Evolutionary conservation across 2,329 filamentous ascomycete species (phyloP).

Genomic region (Alternaria brassicicola): DNA sequence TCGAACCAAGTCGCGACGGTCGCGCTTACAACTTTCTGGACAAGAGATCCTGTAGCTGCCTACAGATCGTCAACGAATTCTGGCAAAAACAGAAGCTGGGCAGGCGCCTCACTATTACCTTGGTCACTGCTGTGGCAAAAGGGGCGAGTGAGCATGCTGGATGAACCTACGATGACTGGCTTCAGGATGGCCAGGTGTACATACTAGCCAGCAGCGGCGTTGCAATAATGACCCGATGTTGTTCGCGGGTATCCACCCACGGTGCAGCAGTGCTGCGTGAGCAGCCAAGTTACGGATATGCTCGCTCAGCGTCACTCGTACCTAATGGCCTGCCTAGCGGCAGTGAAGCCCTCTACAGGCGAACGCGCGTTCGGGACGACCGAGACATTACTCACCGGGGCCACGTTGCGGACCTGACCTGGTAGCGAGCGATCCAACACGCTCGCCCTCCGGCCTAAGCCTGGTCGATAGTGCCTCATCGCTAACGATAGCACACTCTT

Average conservation of each 20-base stretch:
- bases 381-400: constrained; percentile 8
- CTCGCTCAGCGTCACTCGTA: neutral
- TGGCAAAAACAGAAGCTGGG: neutral
- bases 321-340: neutral
- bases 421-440: constrained; percentile 15
- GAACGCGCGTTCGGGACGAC: constrained; percentile 5
- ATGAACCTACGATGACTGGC: neutral
- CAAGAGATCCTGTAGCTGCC: neutral
- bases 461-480: constrained; percentile 7
- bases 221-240: neutral
- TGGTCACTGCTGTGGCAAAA: neutral
- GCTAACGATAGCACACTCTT: constrained; percentile 12
- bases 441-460: constrained; percentile 4
- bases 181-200: neutral
- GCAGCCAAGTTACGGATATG: neutral
- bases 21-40: neutral
- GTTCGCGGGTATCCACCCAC: neutral
- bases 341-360: neutral
- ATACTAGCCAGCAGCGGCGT: neutral
- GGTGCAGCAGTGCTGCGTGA: neutral
- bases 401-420: constrained; percentile 1
- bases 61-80: neutral
- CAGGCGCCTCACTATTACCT: neutral
- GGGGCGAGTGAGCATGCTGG: neutral
- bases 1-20: neutral